These are phyloP conservation scores for Rhizopogon vesiculosus DNA, from an alignment of 768 basidiomycete genomes.

Conservation along the genomic window DNA sequence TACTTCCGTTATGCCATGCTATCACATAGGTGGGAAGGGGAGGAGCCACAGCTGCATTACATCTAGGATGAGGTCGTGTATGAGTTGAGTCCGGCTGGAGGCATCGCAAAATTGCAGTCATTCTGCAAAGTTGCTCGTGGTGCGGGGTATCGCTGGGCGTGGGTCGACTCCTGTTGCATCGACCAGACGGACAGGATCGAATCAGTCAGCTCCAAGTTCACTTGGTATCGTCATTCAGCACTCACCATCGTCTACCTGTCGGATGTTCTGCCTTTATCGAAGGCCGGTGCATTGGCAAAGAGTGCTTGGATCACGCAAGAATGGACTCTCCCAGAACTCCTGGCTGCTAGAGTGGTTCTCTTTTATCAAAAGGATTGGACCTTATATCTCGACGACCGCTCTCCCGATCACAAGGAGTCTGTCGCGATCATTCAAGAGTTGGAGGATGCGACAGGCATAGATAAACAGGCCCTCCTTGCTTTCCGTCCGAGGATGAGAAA, in stretches of 20 bases:
- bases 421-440: neutral
- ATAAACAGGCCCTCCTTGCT: neutral
- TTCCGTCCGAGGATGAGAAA: neutral
- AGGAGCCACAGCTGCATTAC: neutral
- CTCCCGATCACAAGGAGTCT: neutral
- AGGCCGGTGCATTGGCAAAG: neutral
- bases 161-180: neutral
- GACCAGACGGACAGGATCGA: neutral
- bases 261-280: neutral
- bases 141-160: neutral
- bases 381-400: conserved; percentile 1
- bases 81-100: neutral
- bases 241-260: conserved; percentile 3
- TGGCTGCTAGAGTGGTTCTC: conserved; percentile 22
- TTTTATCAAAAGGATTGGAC: conserved; percentile 23
- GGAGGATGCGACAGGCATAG: neutral
- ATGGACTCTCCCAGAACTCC: conserved; percentile 24
- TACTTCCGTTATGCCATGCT: neutral
- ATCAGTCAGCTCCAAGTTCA: conserved; percentile 8
- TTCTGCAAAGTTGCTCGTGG: neutral
- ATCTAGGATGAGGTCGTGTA: neutral
- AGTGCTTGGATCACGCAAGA: conserved; percentile 17
- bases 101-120: neutral
- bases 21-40: neutral
- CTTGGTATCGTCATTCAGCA: conserved; percentile 8